Conservation (phyloP, 208 protist genomes). For the Wallacemonas collosoma region DNA sequence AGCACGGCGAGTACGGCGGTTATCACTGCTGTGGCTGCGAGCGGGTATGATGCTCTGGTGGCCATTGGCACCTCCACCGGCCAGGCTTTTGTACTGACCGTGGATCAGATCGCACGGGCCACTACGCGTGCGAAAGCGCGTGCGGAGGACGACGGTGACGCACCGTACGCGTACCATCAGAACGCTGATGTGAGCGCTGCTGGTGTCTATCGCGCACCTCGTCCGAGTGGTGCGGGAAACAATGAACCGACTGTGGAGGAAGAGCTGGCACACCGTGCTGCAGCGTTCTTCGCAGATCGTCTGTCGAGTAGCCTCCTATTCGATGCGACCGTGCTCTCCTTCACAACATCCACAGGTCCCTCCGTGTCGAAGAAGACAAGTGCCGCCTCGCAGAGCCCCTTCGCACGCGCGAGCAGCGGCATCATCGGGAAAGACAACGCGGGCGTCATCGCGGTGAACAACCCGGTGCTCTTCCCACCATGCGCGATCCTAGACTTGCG, state of each 20-base stretch:
- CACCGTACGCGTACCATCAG: constrained; percentile 37
- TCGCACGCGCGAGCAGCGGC: neutral
- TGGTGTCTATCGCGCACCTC: neutral
- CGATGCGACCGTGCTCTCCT: constrained; percentile 12
- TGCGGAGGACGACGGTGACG: constrained; percentile 32
- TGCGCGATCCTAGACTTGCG: constrained; percentile 55
- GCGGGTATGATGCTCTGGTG: constrained; percentile 75
- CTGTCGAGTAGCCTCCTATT: neutral
- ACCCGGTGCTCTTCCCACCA: neutral
- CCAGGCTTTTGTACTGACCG: constrained; percentile 54
- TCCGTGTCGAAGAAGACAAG: neutral
- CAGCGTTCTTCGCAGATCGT: neutral
- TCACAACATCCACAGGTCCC: neutral
- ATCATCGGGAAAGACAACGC: neutral
- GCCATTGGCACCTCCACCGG: constrained; percentile 70
- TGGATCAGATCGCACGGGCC: constrained; percentile 30
- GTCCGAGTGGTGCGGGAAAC: too few species aligned
- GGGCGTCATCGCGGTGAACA: neutral
- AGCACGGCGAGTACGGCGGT: neutral
- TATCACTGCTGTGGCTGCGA: constrained; percentile 59
- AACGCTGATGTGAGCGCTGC: too few species aligned
- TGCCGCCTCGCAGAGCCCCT: neutral
- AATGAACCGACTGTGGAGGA: constrained; percentile 18
- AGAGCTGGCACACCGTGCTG: constrained; percentile 12
- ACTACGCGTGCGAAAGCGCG: constrained; percentile 21